phyloP scores from a whole-genome alignment of 345 rosid genomes.

The Linum usitatissimum region DNA sequence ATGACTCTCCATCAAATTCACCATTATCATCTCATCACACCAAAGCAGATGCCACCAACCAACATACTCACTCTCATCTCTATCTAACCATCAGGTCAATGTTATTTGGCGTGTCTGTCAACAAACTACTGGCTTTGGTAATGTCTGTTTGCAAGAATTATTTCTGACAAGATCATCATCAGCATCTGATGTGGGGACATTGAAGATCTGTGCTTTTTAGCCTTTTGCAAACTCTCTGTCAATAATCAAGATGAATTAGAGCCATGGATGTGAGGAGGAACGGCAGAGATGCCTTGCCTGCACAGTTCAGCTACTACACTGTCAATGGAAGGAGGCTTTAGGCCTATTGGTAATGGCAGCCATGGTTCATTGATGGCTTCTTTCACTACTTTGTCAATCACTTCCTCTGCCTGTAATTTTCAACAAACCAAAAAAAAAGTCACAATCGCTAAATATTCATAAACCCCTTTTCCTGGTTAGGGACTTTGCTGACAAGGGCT shows the following conservation, averaged over 20 bases:
- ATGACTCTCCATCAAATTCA: background rate
- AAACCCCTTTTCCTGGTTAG: too few relatives aligned
- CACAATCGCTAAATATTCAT: too few relatives aligned
- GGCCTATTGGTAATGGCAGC: constrained; percentile 83
- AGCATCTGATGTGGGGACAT: background rate
- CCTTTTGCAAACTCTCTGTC: background rate
- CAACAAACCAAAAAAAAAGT: background rate
- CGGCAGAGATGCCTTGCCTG: constrained; percentile 58
- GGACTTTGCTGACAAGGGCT: background rate
- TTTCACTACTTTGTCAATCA: constrained; percentile 60
- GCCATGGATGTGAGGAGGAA: constrained; percentile 37
- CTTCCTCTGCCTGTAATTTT: constrained; percentile 59
- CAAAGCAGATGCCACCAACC: background rate
- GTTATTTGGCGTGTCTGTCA: background rate
- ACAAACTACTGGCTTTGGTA: too few relatives aligned
- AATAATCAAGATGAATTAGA: constrained; percentile 17
- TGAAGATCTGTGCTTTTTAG: too few relatives aligned
- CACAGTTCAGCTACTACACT: constrained; percentile 73
- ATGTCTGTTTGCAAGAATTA: background rate
- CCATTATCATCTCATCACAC: background rate
- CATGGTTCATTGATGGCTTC: constrained; percentile 89
- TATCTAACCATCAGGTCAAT: background rate
- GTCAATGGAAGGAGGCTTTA: constrained; percentile 75
- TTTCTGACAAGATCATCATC: background rate
- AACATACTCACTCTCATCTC: background rate